These are phyloP conservation scores for Elsinoe necatrix DNA, from an alignment of 2,329 filamentous ascomycete species.

Conservation along the genomic window DNA sequence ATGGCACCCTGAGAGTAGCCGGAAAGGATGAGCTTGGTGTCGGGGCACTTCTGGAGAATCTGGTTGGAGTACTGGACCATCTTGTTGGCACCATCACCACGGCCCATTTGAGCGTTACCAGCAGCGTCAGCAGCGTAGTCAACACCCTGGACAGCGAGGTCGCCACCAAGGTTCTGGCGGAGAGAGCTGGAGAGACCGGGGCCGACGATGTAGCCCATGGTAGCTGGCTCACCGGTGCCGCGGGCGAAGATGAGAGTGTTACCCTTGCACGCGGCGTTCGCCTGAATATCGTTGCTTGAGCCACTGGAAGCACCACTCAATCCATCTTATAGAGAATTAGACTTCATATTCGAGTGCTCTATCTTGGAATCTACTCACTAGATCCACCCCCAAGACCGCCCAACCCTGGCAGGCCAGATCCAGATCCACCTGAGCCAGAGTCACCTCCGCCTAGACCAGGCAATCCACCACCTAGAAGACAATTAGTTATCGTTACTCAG, in stretches of 20 bases:
- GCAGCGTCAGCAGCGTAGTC: conserved; percentile 24
- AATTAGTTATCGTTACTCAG: background rate
- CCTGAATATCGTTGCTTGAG: conserved; percentile 18
- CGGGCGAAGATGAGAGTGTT: conserved; percentile 51
- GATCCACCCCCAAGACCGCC: background rate
- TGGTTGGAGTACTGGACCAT: conserved; percentile 22
- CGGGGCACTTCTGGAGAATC: conserved; percentile 23
- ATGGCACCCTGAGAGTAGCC: conserved; percentile 26
- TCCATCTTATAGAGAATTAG: no score
- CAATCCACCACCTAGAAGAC: conserved; percentile 1
- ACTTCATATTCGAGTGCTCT: no score
- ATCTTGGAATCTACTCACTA: no score
- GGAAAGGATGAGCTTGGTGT: conserved; percentile 24
- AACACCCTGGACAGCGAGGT: conserved; percentile 23
- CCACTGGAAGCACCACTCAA: background rate
- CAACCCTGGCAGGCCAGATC: no score
- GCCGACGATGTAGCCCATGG: conserved; percentile 44
- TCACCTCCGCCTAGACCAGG: conserved; percentile 5
- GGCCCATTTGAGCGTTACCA: conserved; percentile 19
- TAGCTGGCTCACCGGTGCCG: conserved; percentile 47
- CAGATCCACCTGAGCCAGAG: no score
- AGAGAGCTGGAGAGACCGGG: conserved; percentile 21
- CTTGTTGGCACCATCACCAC: conserved; percentile 20
- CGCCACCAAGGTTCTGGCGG: conserved; percentile 18
- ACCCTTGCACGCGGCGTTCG: conserved; percentile 31